Evolutionary conservation across 2,329 filamentous ascomycete genomes (phyloP), one percentile per base, ranked within the genome.

Genomic region (Pezicula carpinea): DNA sequence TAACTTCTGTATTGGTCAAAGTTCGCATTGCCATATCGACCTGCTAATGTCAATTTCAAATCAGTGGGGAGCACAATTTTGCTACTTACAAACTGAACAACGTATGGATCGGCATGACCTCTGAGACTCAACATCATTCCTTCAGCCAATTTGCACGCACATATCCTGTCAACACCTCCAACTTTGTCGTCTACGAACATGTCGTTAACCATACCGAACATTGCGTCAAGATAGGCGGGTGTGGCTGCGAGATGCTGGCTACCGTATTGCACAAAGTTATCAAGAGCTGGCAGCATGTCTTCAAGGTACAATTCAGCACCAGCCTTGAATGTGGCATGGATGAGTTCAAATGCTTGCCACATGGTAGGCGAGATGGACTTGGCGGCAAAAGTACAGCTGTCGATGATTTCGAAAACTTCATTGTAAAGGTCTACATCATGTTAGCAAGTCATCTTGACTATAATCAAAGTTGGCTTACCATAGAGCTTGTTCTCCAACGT

Each of bases 401-500:
- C 93, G 59, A 99, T 95, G 59, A 99, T 99, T 70, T 99, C 93
- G 58, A 99, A 99, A 5, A 97, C 83, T 66, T 99, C 93, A 65
- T 97, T 99, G 69, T 96, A 99, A 18, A 99, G 73, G 67, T 99
- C 86, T 86, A 52, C 35, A 29, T 35, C 46, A 29, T 29, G 56
- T 34, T 60, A 64, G 55, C 62, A 41, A 43, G 26, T 46, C 11
- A 29, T 29, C 32, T 33, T 41, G 34, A 23, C 6, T 15, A 5
- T 26, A n/a, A 40, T 18, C 39, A 3, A 40, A 6, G 6, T 22
- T 17, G n/a, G 32, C 73, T 58, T 73, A 85, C 82, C 89, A 64
- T 96, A 97, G 31, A 99, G 83, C 70, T 96, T 97, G 73, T 99
- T 96, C 70, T 97, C 90, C 18, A 99, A 77, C 0, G 93, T 99